Evolutionary conservation across 2,329 filamentous ascomycete genomes (phyloP), one percentile per base, ranked within the genome.

Genomic region (Colletotrichum cereale): DNA sequence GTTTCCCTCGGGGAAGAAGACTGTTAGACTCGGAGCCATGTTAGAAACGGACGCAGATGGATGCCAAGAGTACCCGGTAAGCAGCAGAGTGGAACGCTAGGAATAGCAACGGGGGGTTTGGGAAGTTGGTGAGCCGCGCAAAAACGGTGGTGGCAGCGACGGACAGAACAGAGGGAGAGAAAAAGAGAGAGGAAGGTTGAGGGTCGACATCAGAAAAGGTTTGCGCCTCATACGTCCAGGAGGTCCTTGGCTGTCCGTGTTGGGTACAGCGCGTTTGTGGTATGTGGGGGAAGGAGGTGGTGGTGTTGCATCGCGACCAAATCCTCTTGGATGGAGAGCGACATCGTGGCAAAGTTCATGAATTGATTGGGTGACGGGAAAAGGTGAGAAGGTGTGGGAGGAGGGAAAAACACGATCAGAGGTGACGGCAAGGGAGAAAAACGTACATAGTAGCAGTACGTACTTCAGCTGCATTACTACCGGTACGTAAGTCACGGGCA

Each of bases 191-290:
- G 26, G 42, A 38, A 42, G 36, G 44, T 1, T 29, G 48, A 58
- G 58, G 64, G 38, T 29, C 52, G 58, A 47, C 50, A 24, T 6
- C 56, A 29, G n/a, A 60, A 58, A 60, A 53, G 21, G 26, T 55
- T 44, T 55, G 61, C 48, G 61, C 50, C 61, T 63, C 61, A 63
- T 14, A 63, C 48, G 36, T 52, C 47, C 26, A 53, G 61, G 61
- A 63, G 61, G 64, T 64, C 69, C 69, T 69, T 69, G 69, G 69
- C 69, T 29, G 69, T 68, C 66, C 36, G 65, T 72, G 58, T 71
- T 68, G 53, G 61, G 68, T 44, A n/a, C 38, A 60, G 40, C 57
- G 36, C n/a, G 36, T 40, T 57, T 53, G 34, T 38, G n/a, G 40
- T 36, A 31, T 44, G 67, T 44, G 62, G 62, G 34, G 67, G 44